Conservation (phyloP, 1,284 basidiomycete species). For the Boletus austroedulis region DNA sequence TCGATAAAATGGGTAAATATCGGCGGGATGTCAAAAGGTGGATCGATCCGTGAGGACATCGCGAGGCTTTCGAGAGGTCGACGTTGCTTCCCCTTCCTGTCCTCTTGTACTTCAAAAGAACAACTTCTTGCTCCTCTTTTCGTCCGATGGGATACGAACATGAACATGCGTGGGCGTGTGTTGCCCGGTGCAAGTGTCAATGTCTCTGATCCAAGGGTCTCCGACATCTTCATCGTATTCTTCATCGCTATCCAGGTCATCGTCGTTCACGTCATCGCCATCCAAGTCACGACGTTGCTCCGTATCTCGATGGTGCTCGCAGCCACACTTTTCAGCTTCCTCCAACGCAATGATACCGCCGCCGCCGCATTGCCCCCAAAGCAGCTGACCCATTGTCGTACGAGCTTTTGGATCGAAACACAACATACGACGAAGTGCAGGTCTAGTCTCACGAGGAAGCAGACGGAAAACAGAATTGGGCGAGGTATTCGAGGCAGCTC, state of each 20-base stretch:
- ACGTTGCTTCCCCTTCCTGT: not conserved
- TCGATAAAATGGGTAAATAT: not conserved
- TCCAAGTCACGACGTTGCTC: slow-evolving; percentile 20
- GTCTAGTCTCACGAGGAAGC: slow-evolving; percentile 87
- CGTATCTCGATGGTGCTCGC: slow-evolving; percentile 59
- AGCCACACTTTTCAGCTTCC: slow-evolving; percentile 40
- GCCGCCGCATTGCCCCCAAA: slow-evolving; percentile 76
- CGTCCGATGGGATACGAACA: slow-evolving; percentile 67
- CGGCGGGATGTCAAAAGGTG: not conserved
- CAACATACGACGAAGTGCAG: slow-evolving; percentile 91
- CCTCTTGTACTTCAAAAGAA: slow-evolving; percentile 52
- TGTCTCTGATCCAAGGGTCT: slow-evolving; percentile 75
- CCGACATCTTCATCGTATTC: slow-evolving; percentile 70
- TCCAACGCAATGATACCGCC: slow-evolving; percentile 58
- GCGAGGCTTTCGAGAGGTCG: slow-evolving; percentile 9
- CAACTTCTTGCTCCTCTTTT: slow-evolving; percentile 66
- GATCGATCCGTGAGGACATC: slow-evolving; percentile 13
- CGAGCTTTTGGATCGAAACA: slow-evolving; percentile 85
- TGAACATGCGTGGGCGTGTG: slow-evolving; percentile 56
- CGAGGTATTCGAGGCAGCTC: slow-evolving; percentile 72
- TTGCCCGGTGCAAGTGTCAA: slow-evolving; percentile 67
- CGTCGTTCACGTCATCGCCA: slow-evolving; percentile 14
- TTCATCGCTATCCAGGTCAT: slow-evolving; percentile 48
- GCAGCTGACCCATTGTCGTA: slow-evolving; percentile 90
- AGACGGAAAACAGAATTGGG: slow-evolving; percentile 97